phyloP scores from a whole-genome alignment of 2,329 filamentous ascomycete genomes.

The Claviceps sp. region DNA sequence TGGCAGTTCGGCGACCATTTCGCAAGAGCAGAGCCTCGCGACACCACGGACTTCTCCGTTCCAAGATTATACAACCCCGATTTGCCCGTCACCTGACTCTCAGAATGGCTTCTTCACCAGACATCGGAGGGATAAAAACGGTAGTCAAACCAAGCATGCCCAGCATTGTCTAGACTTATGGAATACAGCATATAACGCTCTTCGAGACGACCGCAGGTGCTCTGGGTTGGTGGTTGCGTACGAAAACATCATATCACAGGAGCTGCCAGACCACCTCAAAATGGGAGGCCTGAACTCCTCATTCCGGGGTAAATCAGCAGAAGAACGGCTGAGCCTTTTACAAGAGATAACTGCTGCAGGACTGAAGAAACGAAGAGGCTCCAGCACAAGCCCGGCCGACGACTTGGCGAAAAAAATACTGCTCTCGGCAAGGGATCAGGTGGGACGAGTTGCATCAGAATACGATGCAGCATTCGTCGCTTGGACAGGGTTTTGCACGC shows the following conservation, averaged over 20 bases:
- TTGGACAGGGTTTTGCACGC: constrained; percentile 23
- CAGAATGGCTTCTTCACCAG: neutral
- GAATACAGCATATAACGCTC: constrained; percentile 21
- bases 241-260: constrained; percentile 22
- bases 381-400: constrained; percentile 15
- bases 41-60: neutral
- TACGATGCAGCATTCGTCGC: constrained; percentile 19
- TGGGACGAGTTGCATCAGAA: constrained; percentile 13
- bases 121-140: neutral
- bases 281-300: constrained; percentile 15
- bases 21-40: neutral
- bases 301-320: constrained; percentile 11
- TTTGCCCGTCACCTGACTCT: neutral
- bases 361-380: constrained; percentile 16
- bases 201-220: constrained; percentile 17
- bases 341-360: constrained; percentile 17
- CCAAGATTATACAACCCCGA: neutral
- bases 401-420: constrained; percentile 16
- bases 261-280: constrained; percentile 20
- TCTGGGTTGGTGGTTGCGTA: constrained; percentile 21
- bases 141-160: neutral
- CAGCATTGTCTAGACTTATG: constrained; percentile 17
- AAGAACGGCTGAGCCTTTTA: constrained; percentile 17
- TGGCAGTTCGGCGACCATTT: constrained; percentile 2
- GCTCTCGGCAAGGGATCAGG: constrained; percentile 13